phyloP scores from a whole-genome alignment of 176 grass and related monocot species.

The Carex scoparia region DNA sequence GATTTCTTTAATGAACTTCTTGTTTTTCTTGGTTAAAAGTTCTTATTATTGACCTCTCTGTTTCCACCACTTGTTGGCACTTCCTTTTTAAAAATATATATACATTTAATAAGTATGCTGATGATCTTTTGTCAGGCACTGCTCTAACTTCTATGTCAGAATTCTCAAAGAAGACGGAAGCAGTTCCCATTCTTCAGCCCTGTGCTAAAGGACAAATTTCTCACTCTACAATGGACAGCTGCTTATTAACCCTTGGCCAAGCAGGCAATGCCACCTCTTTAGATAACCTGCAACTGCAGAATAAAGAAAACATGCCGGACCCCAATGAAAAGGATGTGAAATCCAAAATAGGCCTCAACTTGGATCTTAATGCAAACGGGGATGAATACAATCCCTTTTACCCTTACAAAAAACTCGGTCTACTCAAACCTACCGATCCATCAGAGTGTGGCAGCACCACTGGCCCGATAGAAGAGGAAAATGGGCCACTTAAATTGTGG shows the following conservation, averaged over 20 bases:
- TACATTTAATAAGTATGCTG: not conserved
- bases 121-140: conserved; percentile 11
- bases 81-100: not conserved
- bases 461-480: conserved; percentile 48
- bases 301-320: conserved; percentile 15
- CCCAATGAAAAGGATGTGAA: conserved; percentile 25
- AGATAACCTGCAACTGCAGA: conserved; percentile 13
- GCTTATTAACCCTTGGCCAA: conserved; percentile 48
- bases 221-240: conserved; percentile 7
- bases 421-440: conserved; percentile 43
- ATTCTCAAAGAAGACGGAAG: conserved; percentile 14
- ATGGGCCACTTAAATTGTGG: conserved; percentile 67
- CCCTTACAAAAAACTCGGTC: conserved; percentile 66
- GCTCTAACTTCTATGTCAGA: not conserved
- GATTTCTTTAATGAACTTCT: not conserved
- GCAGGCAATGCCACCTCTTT: conserved; percentile 11
- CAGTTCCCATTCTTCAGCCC: not conserved
- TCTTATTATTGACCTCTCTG: not conserved
- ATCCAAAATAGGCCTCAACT: conserved; percentile 26
- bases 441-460: conserved; percentile 82
- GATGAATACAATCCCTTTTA: conserved; percentile 68
- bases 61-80: not conserved
- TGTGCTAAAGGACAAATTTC: not conserved
- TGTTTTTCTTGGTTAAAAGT: not conserved
- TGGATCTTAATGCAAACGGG: conserved; percentile 70